Percentiles rank a stretch among this genome's conserved stretches.
phyloP scores from a whole-genome alignment of 2,329 filamentous ascomycete species.

The Zopfia rhizophila region DNA sequence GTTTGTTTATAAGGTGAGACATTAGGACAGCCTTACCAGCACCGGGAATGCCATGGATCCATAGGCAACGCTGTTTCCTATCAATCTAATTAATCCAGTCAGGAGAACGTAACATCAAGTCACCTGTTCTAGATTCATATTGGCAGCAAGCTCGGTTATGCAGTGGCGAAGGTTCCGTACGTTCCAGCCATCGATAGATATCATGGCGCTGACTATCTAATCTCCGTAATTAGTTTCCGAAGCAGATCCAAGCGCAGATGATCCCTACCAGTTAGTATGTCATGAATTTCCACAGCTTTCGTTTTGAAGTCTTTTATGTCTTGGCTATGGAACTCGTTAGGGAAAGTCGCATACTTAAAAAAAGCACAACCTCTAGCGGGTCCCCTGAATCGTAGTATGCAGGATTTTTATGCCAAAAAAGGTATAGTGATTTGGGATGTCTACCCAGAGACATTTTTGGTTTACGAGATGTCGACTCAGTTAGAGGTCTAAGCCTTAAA shows the following conservation, averaged over 20 bases:
- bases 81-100: conserved; percentile 12
- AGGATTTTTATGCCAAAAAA: too few relatives aligned
- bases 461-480: too few relatives aligned
- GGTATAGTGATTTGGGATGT: too few relatives aligned
- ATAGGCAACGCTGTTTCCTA: conserved; percentile 5
- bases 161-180: conserved; percentile 14
- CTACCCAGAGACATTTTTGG: too few relatives aligned
- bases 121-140: conserved; percentile 6
- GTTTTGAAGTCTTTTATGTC: conserved; percentile 12
- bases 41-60: conserved; percentile 19
- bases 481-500: too few relatives aligned
- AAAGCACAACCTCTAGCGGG: too few relatives aligned
- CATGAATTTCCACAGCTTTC: conserved; percentile 2
- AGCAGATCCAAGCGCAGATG: not conserved
- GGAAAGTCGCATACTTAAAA: too few relatives aligned
- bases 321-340: conserved; percentile 2
- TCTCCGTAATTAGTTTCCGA: not conserved
- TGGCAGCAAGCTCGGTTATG: conserved; percentile 7
- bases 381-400: too few relatives aligned
- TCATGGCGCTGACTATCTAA: conserved; percentile 8
- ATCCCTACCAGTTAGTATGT: conserved; percentile 1
- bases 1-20: conserved; percentile 10
- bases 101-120: conserved; percentile 9
- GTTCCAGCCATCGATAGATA: conserved; percentile 13
- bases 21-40: conserved; percentile 19